A percentile compares a stretch with the other conserved stretches of the same genome.
These are phyloP conservation scores for Pythium scleroteichum DNA, from an alignment of 352 stramenopile species.

Conservation along the genomic window DNA sequence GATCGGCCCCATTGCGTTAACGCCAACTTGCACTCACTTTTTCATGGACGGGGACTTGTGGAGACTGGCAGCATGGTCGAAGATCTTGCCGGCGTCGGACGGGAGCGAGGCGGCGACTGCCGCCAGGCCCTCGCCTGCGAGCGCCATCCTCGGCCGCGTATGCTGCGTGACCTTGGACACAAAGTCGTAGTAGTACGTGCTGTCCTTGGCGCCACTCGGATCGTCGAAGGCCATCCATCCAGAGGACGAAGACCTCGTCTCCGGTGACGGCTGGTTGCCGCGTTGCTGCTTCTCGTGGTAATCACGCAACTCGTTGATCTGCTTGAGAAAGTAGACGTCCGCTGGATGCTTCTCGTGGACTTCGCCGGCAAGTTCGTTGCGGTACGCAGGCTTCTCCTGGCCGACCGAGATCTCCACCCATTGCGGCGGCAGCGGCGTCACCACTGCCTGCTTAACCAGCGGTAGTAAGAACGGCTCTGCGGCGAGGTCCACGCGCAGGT, in stretches of 20 bases:
- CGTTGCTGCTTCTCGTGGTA: conserved; percentile 24
- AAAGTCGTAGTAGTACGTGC: conserved; percentile 68
- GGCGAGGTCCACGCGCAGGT: conserved; percentile 46
- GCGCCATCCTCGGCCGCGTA: not conserved
- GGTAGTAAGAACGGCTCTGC: conserved; percentile 50
- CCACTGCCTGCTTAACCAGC: conserved; percentile 49
- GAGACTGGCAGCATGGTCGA: conserved; percentile 43
- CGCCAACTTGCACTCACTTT: conserved; percentile 57
- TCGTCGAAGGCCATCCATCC: conserved; percentile 67
- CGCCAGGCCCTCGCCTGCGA: not conserved
- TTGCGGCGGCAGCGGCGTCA: conserved; percentile 46
- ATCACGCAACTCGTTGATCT: conserved; percentile 44
- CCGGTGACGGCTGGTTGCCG: not conserved
- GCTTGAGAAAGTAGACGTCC: conserved; percentile 51
- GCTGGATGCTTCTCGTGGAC: conserved; percentile 24
- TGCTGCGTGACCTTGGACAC: conserved; percentile 24
- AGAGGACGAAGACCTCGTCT: not conserved
- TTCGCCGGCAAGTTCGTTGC: conserved; percentile 30
- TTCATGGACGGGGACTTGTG: conserved; percentile 55
- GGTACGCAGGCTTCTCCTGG: conserved; percentile 1
- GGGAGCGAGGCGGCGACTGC: not conserved
- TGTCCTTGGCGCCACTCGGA: not conserved
- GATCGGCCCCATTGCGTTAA: no score
- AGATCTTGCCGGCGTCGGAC: conserved; percentile 38
- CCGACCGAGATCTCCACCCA: conserved; percentile 14